Base-by-base conservation (phyloP, 1,284 basidiomycete species). In the Ceratobasidium sp. region DNA sequence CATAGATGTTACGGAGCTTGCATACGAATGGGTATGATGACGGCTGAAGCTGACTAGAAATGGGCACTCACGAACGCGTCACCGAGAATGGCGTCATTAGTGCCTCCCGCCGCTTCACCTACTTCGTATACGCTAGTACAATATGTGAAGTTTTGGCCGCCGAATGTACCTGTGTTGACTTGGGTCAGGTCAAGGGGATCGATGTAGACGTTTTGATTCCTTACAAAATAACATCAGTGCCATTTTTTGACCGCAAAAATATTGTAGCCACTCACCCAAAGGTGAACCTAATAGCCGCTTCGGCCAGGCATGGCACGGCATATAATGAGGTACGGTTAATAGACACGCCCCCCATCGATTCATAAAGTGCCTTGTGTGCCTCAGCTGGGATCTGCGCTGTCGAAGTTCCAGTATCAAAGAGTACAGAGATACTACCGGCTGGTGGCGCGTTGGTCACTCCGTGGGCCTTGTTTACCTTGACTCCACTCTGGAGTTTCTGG, bases 1-100 rank as follows among this genome's bases (percentile, higher is more conserved):
- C 55, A 32, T 70, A 70, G 10, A 50, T n/a, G 32, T 70, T 70
- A 12, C 67, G 67, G 43, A 70, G 67, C 67, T 70, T n/a, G n/a
- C n/a, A n/a, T n/a, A n/a, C 16, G 8, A 10, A 34, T 67, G 30
- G 41, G 50, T n/a, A n/a, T n/a, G 28, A 30, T 45, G 16, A 18
- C 1, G 6, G 0, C 8, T 4, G 14, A n/a, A 34, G 18, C 8
- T n/a, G 8, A 14, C 4, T 2, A 18, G n/a, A 39, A 10, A 6
- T 9, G 16, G n/a, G 18, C 21, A 70, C 67, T 58, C 57, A 70
- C 67, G 28, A 70, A 70, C 2, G 53, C 53, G 26, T 70, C 67
- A 9, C 67, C 67, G 4, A 70, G 39, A 28, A 59, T 70, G 10
- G 43, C 53, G n/a, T n/a, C n/a, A n/a, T n/a, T n/a, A n/a, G n/a